phyloP scores from a whole-genome alignment of 257 asterid genomes.

The Rehmannia glutinosa region DNA sequence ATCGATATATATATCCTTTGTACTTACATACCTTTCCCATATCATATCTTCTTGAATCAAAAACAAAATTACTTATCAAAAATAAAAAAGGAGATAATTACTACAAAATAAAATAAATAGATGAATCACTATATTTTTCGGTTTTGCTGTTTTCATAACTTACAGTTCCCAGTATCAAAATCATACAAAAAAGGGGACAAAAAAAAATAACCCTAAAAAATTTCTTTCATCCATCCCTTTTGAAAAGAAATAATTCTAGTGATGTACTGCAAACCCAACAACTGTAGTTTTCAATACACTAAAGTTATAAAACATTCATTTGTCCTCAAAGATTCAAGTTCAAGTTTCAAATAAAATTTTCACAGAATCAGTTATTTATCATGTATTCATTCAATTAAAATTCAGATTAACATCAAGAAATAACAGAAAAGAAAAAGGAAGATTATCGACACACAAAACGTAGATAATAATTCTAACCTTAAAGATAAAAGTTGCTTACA shows the following conservation, averaged over 20 bases:
- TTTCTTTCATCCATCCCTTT: neutral
- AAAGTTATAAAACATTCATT: neutral
- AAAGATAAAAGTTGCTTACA: neutral
- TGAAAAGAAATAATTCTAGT: neutral
- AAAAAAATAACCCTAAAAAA: neutral
- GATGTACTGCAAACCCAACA: neutral
- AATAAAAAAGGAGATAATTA: neutral
- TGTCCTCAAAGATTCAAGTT: neutral
- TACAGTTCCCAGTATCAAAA: neutral
- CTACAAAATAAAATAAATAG: neutral
- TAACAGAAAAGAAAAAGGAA: neutral
- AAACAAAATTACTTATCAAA: slow-evolving; percentile 2
- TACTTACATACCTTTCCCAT: neutral
- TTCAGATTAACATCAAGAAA: neutral
- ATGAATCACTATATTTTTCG: neutral
- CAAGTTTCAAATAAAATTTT: neutral
- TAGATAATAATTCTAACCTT: neutral
- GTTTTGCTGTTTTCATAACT: neutral
- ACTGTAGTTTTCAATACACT: neutral
- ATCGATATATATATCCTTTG: neutral
- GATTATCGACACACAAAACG: neutral
- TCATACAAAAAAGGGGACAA: too few relatives aligned
- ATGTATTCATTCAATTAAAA: slow-evolving; percentile 2
- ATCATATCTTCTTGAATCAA: neutral
- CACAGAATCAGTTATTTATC: neutral